phyloP scores from a whole-genome alignment of 1,139 yeast species.

The Saccharomyces hybrid region DNA sequence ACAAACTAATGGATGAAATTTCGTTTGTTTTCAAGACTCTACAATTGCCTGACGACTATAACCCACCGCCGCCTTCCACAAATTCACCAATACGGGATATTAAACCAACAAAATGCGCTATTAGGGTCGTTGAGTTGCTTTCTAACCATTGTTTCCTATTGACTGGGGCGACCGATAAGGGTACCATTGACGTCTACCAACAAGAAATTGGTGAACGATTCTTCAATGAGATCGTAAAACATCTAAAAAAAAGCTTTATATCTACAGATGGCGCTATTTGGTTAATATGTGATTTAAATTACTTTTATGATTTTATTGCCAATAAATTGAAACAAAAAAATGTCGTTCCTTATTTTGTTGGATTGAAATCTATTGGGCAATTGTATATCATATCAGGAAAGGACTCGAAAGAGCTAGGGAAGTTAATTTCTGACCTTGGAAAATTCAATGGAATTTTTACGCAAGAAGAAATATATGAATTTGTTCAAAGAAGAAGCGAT shows the following conservation, averaged over 20 bases:
- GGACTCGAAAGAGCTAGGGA: conserved; percentile 75
- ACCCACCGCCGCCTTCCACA: conserved; percentile 32
- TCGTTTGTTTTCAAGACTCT: conserved; percentile 44
- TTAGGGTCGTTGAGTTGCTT: conserved; percentile 51
- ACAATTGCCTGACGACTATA: conserved; percentile 49
- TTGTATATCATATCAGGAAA: conserved; percentile 68
- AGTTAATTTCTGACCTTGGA: conserved; percentile 71
- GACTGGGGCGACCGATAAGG: conserved; percentile 78
- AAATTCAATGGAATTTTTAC: conserved; percentile 83
- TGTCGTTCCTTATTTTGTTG: conserved; percentile 68
- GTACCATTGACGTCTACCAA: conserved; percentile 84
- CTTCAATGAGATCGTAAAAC: conserved; percentile 67
- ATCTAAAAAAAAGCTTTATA: conserved; percentile 58
- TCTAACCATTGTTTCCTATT: conserved; percentile 68
- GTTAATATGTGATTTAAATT: conserved; percentile 66
- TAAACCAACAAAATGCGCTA: conserved; percentile 73
- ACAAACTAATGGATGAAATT: conserved; percentile 74
- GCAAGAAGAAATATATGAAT: conserved; percentile 89
- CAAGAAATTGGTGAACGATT: conserved; percentile 89
- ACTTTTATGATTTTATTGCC: conserved; percentile 63
- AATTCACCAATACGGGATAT: conserved; percentile 22
- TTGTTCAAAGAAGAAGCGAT: conserved; percentile 80
- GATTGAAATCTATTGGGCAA: conserved; percentile 78
- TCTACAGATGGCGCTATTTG: conserved; percentile 79
- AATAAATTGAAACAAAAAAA: conserved; percentile 56